Evolutionary conservation across 1,284 basidiomycete species (phyloP).

Genomic region (Bjerkandera adusta): DNA sequence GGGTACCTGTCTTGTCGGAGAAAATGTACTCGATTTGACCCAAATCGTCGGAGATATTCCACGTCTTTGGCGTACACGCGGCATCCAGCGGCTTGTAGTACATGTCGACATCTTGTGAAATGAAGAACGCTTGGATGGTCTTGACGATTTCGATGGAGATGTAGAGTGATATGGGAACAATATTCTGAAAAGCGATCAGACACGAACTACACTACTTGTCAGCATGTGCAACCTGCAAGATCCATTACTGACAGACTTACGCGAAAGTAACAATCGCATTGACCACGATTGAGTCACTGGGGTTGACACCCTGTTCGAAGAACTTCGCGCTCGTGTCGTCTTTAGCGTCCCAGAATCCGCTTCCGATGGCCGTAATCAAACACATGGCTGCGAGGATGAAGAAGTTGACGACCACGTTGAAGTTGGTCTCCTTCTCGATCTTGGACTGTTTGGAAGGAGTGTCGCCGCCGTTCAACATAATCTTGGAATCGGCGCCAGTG

Average conservation of each 20-base stretch:
- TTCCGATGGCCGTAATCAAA: constrained; percentile 68
- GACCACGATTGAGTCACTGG: constrained; percentile 60
- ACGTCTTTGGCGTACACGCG: constrained; percentile 92
- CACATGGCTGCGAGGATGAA: constrained; percentile 80
- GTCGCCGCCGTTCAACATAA: constrained; percentile 94
- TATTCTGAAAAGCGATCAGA: constrained; percentile 96
- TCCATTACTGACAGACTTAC: constrained; percentile 45
- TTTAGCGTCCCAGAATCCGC: constrained; percentile 68
- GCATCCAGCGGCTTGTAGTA: constrained; percentile 89
- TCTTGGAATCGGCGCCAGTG: constrained; percentile 96
- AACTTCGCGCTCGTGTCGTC: constrained; percentile 67
- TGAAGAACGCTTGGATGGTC: constrained; percentile 96
- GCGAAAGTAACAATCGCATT: constrained; percentile 90
- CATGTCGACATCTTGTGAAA: constrained; percentile 97
- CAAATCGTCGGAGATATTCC: constrained; percentile 97
- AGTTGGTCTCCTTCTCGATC: constrained; percentile 98
- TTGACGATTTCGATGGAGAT: constrained; percentile 99
- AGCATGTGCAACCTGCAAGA: constrained; percentile 1
- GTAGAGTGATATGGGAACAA: constrained; percentile 95
- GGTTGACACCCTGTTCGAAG: constrained; percentile 70
- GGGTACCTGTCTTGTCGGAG: constrained; percentile 96
- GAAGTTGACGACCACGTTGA: constrained; percentile 97
- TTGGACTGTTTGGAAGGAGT: constrained; percentile 94
- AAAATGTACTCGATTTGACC: constrained; percentile 99
- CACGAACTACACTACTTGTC: constrained; percentile 53